A percentile compares a stretch with the other conserved stretches of the same genome.
Conservation (phyloP, 345 rosid genomes). For the Bruguiera sexangula region DNA sequence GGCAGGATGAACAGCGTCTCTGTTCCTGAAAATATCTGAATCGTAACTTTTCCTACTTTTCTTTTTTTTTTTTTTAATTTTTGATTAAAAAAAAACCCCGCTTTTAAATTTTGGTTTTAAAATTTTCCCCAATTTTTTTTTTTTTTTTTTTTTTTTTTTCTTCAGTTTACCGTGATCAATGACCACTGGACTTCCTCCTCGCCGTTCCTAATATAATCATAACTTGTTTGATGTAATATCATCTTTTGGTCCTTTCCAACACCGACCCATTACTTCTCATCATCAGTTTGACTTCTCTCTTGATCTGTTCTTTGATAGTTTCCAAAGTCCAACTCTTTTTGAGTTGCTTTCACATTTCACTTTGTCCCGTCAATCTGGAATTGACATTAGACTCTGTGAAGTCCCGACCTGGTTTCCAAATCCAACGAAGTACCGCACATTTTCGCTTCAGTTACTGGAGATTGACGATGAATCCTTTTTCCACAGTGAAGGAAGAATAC, state of each 20-base stretch:
- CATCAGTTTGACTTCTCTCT: no score
- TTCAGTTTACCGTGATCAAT: background rate
- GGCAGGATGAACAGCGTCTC: background rate
- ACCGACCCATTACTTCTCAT: background rate
- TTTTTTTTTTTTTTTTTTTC: background rate
- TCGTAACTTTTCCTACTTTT: background rate
- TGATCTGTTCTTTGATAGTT: no score
- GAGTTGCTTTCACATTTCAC: no score
- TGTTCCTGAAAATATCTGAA: background rate
- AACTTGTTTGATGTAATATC: no score
- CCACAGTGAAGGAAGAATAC: constrained; percentile 42
- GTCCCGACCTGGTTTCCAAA: no score
- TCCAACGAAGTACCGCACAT: background rate
- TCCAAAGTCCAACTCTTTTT: no score
- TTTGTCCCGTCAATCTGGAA: background rate
- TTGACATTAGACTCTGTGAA: background rate
- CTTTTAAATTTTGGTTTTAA: no score
- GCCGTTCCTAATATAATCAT: background rate
- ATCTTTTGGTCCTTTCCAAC: background rate
- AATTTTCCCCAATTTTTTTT: no score
- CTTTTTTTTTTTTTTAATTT: no score
- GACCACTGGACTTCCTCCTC: background rate
- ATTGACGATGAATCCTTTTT: constrained; percentile 42
- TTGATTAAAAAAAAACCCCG: no score
- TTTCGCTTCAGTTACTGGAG: background rate